Conservation (phyloP, 1,139 yeast species). For the Hanseniaspora uvarum region DNA sequence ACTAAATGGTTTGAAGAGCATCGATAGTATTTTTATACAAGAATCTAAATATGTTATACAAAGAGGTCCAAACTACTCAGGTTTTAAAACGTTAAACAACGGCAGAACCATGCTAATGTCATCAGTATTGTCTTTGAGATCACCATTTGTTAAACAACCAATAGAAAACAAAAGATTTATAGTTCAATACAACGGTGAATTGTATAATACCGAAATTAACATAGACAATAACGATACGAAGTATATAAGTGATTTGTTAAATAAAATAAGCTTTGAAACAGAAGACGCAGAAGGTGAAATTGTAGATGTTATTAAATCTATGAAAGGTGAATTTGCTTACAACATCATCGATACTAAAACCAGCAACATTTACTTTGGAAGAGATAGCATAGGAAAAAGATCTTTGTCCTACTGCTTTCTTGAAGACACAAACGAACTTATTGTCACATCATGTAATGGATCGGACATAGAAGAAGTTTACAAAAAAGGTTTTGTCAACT, state of each 20-base stretch:
- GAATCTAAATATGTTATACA: slow-evolving; percentile 39
- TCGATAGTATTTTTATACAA: slow-evolving; percentile 23
- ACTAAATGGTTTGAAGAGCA: not conserved
- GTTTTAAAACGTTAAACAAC: slow-evolving; percentile 21
- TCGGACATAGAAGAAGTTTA: slow-evolving; percentile 14
- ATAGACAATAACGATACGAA: slow-evolving; percentile 41
- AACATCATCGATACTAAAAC: slow-evolving; percentile 37
- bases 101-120: slow-evolving; percentile 31
- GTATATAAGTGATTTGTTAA: slow-evolving; percentile 30
- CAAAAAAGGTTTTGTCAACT: slow-evolving; percentile 38
- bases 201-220: slow-evolving; percentile 41
- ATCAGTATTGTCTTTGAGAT: slow-evolving; percentile 69
- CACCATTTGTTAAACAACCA: slow-evolving; percentile 73
- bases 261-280: not conserved
- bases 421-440: slow-evolving; percentile 32
- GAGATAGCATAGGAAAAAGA: slow-evolving; percentile 74
- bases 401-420: slow-evolving; percentile 46
- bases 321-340: slow-evolving; percentile 79
- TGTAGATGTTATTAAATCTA: slow-evolving; percentile 30
- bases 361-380: slow-evolving; percentile 55
- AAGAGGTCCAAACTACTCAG: slow-evolving; percentile 48
- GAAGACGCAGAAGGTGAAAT: slow-evolving; percentile 28
- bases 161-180: slow-evolving; percentile 33
- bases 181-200: slow-evolving; percentile 79
- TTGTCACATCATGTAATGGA: slow-evolving; percentile 37